phyloP scores from a whole-genome alignment of 2,329 filamentous ascomycete genomes.

The Alternaria sp. region DNA sequence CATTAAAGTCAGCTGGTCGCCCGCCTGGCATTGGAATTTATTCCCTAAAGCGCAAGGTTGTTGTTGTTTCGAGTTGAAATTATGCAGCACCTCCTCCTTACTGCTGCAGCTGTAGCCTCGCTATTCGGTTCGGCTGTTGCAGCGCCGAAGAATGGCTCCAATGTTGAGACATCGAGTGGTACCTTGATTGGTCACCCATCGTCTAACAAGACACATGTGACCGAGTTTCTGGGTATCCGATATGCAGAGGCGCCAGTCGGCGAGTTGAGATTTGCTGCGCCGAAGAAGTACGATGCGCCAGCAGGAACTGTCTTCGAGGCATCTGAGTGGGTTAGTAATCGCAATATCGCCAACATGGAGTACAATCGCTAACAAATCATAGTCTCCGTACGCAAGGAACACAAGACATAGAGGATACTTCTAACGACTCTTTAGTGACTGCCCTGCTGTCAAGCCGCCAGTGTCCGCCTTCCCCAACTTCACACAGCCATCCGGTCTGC shows the following conservation, averaged over 20 bases:
- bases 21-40: not conserved
- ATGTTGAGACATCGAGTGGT: constrained; percentile 43
- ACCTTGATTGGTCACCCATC: constrained; percentile 43
- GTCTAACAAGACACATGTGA: constrained; percentile 29
- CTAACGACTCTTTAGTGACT: constrained; percentile 28
- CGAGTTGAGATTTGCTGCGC: constrained; percentile 44
- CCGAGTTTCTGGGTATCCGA: constrained; percentile 49
- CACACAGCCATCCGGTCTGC: constrained; percentile 32
- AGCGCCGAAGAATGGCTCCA: not conserved
- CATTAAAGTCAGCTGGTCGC: constrained; percentile 11
- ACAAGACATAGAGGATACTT: not conserved
- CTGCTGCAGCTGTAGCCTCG: constrained; percentile 19
- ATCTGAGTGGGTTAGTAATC: constrained; percentile 30
- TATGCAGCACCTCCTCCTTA: constrained; percentile 23
- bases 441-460: constrained; percentile 34
- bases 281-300: constrained; percentile 35
- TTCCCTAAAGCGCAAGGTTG: constrained; percentile 1
- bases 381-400: constrained; percentile 34
- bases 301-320: constrained; percentile 32
- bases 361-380: constrained; percentile 15
- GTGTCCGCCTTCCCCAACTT: constrained; percentile 37
- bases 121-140: constrained; percentile 19
- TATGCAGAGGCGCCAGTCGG: constrained; percentile 48
- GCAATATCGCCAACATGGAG: not conserved
- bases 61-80: constrained; percentile 17